Percentiles rank a stretch among this genome's conserved stretches.
These are phyloP conservation scores for Lasiosphaeria ovina DNA, from an alignment of 495 filamentous ascomycete species.

Conservation along the genomic window DNA sequence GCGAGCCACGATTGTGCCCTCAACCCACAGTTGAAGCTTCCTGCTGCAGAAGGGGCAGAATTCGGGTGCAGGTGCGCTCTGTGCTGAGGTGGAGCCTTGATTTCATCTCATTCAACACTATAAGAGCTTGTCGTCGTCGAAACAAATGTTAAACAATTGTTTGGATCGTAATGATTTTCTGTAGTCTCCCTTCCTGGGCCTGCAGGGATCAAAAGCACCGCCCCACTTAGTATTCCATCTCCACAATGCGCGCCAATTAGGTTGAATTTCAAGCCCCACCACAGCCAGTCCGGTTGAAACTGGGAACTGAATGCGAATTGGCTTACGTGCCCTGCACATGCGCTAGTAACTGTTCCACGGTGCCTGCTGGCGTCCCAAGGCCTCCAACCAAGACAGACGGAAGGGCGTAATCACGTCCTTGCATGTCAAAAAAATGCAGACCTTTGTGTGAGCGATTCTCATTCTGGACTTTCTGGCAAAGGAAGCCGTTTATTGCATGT, in stretches of 20 bases:
- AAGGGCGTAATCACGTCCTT: background rate
- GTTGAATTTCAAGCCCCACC: conserved; percentile 1
- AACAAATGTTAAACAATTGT: too few species aligned
- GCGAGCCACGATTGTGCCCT: background rate
- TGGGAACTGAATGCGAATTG: background rate
- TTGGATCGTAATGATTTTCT: background rate
- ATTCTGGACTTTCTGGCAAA: too few species aligned
- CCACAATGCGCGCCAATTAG: conserved; percentile 1
- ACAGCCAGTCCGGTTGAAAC: conserved; percentile 3
- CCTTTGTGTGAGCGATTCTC: too few species aligned
- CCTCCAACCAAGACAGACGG: background rate
- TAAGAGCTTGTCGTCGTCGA: too few species aligned
- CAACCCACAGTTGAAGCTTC: background rate
- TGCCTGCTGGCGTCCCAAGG: background rate
- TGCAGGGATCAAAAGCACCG: conserved; percentile 7
- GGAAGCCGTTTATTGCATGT: too few species aligned
- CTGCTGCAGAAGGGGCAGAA: too few species aligned
- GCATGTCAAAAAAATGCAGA: too few species aligned
- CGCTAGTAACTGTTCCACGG: background rate
- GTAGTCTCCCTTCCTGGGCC: background rate
- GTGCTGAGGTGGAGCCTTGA: too few species aligned
- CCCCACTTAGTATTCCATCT: conserved; percentile 8
- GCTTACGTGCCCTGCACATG: background rate
- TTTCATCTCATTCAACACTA: too few species aligned
- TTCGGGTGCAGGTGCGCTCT: too few species aligned